phyloP scores from a whole-genome alignment of 202 grass and related monocot species.

The Schoenoplectus triqueter region DNA sequence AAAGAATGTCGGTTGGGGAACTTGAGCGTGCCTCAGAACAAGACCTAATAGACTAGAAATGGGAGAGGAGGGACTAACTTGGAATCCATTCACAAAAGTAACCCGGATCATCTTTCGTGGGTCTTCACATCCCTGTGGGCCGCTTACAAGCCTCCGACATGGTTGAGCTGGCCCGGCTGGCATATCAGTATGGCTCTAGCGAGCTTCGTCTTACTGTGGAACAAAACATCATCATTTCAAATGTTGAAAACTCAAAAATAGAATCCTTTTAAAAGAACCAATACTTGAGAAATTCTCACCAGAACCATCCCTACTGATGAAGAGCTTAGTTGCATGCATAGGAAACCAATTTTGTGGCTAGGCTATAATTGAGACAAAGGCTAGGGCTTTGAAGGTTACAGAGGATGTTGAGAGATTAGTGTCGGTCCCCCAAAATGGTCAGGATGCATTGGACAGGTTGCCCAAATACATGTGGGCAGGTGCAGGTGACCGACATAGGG shows the following conservation, averaged over 20 bases:
- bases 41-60: constrained; percentile 63
- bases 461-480: constrained; percentile 89
- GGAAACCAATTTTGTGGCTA: constrained; percentile 94
- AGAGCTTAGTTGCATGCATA: constrained; percentile 81
- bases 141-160: constrained; percentile 69
- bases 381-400: constrained; percentile 74
- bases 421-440: constrained; percentile 52
- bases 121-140: constrained; percentile 76
- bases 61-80: constrained; percentile 76
- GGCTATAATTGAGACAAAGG: constrained; percentile 98
- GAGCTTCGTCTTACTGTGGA: constrained; percentile 92
- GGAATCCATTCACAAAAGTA: constrained; percentile 81
- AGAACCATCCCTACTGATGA: constrained; percentile 67
- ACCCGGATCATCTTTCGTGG: constrained; percentile 64
- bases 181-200: constrained; percentile 74
- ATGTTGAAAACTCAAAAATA: constrained; percentile 53
- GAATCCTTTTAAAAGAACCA: constrained; percentile 61
- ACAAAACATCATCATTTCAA: constrained; percentile 94
- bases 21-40: constrained; percentile 54
- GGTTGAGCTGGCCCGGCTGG: constrained; percentile 74
- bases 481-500: constrained; percentile 95
- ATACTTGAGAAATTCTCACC: constrained; percentile 68
- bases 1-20: constrained; percentile 64
- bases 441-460: constrained; percentile 88
- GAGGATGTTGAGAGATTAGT: constrained; percentile 75